Conservation (phyloP, 2,329 filamentous ascomycete species). For the Cyphellophora europaea region DNA sequence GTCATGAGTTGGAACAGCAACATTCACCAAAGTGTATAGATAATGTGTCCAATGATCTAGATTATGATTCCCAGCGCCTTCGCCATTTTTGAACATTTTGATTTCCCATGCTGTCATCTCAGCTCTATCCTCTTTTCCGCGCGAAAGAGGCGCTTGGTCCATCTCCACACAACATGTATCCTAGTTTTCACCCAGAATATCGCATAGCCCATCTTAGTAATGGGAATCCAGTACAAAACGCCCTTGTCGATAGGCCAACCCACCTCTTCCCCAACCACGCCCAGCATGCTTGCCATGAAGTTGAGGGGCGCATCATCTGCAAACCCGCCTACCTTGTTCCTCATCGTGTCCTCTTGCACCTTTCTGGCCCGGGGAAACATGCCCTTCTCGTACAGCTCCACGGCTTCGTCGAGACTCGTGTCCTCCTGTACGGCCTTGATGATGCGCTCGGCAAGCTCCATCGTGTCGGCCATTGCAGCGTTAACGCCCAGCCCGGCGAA, state of each 20-base stretch:
- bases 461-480: constrained; percentile 12
- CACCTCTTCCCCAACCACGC: constrained; percentile 7
- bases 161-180: too few species aligned
- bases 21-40: too few species aligned
- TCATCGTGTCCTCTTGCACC: constrained; percentile 15
- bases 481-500: constrained; percentile 17
- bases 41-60: too few species aligned
- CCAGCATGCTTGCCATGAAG: constrained; percentile 9
- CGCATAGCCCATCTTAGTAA: background rate
- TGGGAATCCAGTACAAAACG: constrained; percentile 9
- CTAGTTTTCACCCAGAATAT: background rate
- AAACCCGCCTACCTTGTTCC: constrained; percentile 20
- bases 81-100: too few species aligned
- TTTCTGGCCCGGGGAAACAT: constrained; percentile 16
- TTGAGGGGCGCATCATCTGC: constrained; percentile 14
- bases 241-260: constrained; percentile 10
- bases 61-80: too few species aligned
- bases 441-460: constrained; percentile 16
- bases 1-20: constrained; percentile 49
- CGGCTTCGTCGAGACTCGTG: constrained; percentile 12
- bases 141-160: too few species aligned
- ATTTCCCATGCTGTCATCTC: too few species aligned
- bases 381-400: constrained; percentile 17
- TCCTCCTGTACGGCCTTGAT: constrained; percentile 7
- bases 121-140: too few species aligned